These are phyloP conservation scores for Microdochium nivale DNA, from an alignment of 2,329 filamentous ascomycete species.

Conservation along the genomic window DNA sequence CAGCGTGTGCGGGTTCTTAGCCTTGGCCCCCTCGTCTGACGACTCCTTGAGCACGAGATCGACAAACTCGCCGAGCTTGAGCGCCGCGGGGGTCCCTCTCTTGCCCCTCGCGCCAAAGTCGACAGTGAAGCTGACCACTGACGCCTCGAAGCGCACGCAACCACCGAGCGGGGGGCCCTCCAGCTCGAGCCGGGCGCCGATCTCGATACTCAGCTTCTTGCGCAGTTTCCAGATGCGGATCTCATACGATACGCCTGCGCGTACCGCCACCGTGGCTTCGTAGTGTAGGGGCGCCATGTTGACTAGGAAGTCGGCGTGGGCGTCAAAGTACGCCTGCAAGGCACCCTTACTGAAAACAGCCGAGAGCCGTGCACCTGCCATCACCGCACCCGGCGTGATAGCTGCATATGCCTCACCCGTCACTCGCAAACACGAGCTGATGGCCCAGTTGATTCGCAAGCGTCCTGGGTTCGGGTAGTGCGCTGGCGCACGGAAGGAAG, in stretches of 20 bases:
- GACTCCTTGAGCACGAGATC: neutral
- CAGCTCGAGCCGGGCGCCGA: neutral
- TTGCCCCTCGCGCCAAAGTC: neutral
- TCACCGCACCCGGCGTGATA: neutral
- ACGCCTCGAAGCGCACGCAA: neutral
- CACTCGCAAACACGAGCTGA: neutral
- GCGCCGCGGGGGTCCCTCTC: neutral
- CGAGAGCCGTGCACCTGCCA: neutral
- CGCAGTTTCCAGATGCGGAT: neutral
- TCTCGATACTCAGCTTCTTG: neutral
- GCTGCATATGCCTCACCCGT: neutral
- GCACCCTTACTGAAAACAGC: neutral
- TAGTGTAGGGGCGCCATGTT: neutral
- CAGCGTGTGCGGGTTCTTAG: neutral
- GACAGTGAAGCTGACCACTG: neutral
- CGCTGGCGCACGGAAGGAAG: neutral
- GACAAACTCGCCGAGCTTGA: neutral
- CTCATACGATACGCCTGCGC: neutral
- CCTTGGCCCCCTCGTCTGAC: neutral
- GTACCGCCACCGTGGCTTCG: neutral
- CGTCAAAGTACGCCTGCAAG: neutral
- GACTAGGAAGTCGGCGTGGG: neutral
- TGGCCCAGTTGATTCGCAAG: neutral
- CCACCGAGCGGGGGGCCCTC: neutral
- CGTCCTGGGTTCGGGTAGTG: neutral